Base-by-base conservation (phyloP, 2,329 filamentous ascomycete genomes). In the Colletotrichum aenigma region DNA sequence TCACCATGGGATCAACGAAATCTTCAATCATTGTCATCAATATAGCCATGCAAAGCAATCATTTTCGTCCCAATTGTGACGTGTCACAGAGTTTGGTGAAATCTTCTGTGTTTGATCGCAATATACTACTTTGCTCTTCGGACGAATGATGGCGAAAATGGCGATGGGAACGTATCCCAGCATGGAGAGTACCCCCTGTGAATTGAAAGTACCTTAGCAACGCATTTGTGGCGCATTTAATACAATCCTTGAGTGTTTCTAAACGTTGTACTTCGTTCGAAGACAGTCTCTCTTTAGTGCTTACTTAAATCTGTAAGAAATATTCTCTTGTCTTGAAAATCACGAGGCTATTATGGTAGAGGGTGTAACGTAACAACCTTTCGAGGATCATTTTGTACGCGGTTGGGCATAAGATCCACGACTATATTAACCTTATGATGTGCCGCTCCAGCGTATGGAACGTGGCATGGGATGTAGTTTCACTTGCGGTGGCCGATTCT, bases 71-170 rank as follows among this genome's bases (percentile, higher is more conserved):
- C 8, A n/a, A 43, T 43, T 10, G 9, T n/a, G 38, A 43, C 8
- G 4, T 18, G 1, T n/a, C 4, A n/a, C 16, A n/a, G 38, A 3
- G 16, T 43, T n/a, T 10, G 16, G 0, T 0, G 18, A n/a, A 2
- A 10, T 10, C 0, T 43, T 6, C 38, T 43, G 4, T 43, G 18
- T n/a, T 10, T 3, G 10, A 18, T 43, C 36, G 18, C 1, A 10
- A 10, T 10, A 43, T 6, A n/a, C 38, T 36, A 1, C 15, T 43
- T n/a, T 10, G 38, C 16, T n/a, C 3, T 9, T n/a, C 2, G 38
- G 38, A 43, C 18, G 1, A 43, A 43, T 43, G 18, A 43, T 43
- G 38, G 18, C 9, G 5, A 43, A 18, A n/a, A 43, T 43, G 18
- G 38, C 16, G 36, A 18, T 8, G 38, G n/a, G 38, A 43, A 43